Evolutionary conservation across 345 rosid genomes (phyloP).

Genomic region (Linum lewisii): DNA sequence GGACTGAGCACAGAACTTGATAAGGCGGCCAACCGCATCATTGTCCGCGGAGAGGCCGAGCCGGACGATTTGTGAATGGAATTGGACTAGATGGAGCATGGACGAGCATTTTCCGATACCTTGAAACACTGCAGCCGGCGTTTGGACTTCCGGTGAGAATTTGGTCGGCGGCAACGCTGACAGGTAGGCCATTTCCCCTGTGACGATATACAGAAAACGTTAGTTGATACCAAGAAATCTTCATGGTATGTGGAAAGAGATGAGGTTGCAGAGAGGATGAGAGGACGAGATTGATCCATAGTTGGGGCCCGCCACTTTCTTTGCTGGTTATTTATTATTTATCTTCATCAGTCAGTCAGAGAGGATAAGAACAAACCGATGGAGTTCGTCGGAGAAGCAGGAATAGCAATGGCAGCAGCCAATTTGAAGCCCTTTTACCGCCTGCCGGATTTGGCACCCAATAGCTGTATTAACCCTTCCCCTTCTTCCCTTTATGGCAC

Average conservation of each 20-base stretch:
- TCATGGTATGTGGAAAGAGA: neutral
- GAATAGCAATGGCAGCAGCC: neutral
- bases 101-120: neutral
- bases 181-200: neutral
- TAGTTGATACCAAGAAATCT: neutral
- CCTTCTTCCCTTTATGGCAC: neutral
- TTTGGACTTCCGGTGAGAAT: neutral
- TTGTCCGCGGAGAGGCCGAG: conserved; percentile 34
- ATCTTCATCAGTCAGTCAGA: neutral
- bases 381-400: neutral
- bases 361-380: neutral
- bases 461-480: no score
- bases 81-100: neutral
- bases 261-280: neutral
- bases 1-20: conserved; percentile 28
- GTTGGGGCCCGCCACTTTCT: neutral
- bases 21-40: conserved; percentile 22
- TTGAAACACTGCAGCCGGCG: neutral
- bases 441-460: no score
- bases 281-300: neutral
- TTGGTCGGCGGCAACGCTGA: neutral
- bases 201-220: no score
- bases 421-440: neutral
- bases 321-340: neutral
- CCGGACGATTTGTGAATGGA: conserved; percentile 8